Evolutionary conservation across 1,284 basidiomycete genomes (phyloP), one percentile per base, ranked within the genome.

Genomic region (Ustilago lituana): DNA sequence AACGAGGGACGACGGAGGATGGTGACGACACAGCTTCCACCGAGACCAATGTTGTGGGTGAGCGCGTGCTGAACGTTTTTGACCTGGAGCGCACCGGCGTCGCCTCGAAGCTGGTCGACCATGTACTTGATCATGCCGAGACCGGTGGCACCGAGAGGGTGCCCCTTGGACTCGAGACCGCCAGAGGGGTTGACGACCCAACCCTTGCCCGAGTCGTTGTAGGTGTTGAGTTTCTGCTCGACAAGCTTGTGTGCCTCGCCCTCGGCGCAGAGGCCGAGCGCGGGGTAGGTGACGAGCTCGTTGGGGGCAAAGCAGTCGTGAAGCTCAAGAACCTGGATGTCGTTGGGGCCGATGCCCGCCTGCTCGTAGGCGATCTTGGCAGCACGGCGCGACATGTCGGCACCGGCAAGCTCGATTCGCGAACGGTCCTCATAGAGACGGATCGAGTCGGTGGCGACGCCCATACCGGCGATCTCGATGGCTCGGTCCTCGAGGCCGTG

Each of bases 101-200:
- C 81, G 39, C 77, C 79, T 19, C 75, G 72, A 9, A 70, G 85
- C 88, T 71, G 80, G 89, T 72, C 90, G 69, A 88, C 87, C 65
- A 93, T 90, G 80, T 92, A 93, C 82, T 91, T 92, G 79, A 91
- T 89, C 91, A 92, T 93, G 31, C 90, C 91, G 15, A 93, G 83
- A 1, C 92, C 92, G 7, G 90, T 92, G 2, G 91, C 92, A 37
- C 92, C 91, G 19, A 93, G 85, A 3, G 91, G 91, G 79, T 79
- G 76, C 2, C 92, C 92, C 80, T 93, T 93, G 29, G 90, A 90
- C 80, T 93, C 91, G 27, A 94, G 86, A 0, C 92, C 92, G 31
- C 92, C 92, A 52, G 89, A 81, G 0, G 92, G 91, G 76, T 94
- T 94, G 46, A 94, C 83, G n/a, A 93, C 90, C 67, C 87, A 93